Evolutionary conservation across 768 basidiomycete genomes (phyloP).

Genomic region (Lactifluus echinatus): DNA sequence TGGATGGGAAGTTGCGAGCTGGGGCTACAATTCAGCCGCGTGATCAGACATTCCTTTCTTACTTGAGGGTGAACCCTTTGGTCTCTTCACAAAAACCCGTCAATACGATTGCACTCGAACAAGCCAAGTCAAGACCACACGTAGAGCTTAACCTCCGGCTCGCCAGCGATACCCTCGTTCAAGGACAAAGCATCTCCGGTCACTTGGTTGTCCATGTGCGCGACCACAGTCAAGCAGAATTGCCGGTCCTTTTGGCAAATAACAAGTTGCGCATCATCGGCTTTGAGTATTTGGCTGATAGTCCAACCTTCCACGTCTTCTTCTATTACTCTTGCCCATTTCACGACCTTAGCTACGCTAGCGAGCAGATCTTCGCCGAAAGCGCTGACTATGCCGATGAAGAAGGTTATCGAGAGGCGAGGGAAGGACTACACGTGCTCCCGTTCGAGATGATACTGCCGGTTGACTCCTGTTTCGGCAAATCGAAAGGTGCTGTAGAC

Average conservation of each 20-base stretch:
- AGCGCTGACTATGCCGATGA: slow-evolving; percentile 38
- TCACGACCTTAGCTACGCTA: slow-evolving; percentile 37
- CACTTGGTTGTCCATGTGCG: slow-evolving; percentile 57
- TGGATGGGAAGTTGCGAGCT: slow-evolving; percentile 45
- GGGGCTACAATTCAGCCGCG: slow-evolving; percentile 39
- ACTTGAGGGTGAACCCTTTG: neutral
- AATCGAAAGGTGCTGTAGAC: slow-evolving; percentile 48
- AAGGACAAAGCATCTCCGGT: slow-evolving; percentile 69
- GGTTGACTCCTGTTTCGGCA: slow-evolving; percentile 40
- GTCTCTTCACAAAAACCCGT: slow-evolving; percentile 15
- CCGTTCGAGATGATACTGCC: slow-evolving; percentile 70
- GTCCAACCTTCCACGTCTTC: slow-evolving; percentile 64
- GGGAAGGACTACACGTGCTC: slow-evolving; percentile 58
- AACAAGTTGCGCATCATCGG: slow-evolving; percentile 79
- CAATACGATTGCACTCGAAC: slow-evolving; percentile 46
- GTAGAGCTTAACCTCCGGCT: slow-evolving; percentile 79
- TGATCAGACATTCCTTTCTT: slow-evolving; percentile 9
- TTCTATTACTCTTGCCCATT: slow-evolving; percentile 63
- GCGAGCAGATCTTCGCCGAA: slow-evolving; percentile 26
- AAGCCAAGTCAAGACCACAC: slow-evolving; percentile 62
- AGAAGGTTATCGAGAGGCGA: slow-evolving; percentile 55
- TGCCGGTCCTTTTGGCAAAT: slow-evolving; percentile 54
- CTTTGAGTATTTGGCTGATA: slow-evolving; percentile 61
- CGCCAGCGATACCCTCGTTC: slow-evolving; percentile 65
- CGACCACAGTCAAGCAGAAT: slow-evolving; percentile 41